These are phyloP conservation scores for Adansonia grandidieri DNA, from an alignment of 441 rosid genomes.

Conservation along the genomic window DNA sequence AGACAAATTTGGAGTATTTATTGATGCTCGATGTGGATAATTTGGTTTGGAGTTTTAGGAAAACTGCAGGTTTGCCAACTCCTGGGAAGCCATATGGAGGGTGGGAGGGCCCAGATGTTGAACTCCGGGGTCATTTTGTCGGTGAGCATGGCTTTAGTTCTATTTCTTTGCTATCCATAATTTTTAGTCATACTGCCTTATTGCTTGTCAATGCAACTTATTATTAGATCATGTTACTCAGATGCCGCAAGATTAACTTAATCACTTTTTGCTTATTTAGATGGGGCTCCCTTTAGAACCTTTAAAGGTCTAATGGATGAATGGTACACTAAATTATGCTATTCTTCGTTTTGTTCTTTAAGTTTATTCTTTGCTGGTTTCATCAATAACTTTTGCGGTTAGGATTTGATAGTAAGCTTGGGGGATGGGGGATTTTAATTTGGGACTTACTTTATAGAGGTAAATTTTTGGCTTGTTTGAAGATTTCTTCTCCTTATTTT, in stretches of 20 bases:
- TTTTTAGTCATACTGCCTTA: neutral
- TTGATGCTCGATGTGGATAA: slow-evolving; percentile 78
- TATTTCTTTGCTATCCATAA: slow-evolving; percentile 6
- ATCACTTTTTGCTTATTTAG: neutral
- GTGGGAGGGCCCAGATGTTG: slow-evolving; percentile 71
- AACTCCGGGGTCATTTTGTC: slow-evolving; percentile 94
- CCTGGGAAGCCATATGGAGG: slow-evolving; percentile 74
- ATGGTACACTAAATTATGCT: neutral
- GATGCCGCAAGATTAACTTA: neutral
- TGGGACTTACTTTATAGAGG: neutral
- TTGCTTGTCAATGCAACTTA: slow-evolving; percentile 10
- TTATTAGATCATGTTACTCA: slow-evolving; percentile 3
- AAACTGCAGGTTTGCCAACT: slow-evolving; percentile 69
- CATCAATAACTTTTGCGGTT: neutral
- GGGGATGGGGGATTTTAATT: neutral
- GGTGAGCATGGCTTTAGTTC: slow-evolving; percentile 48
- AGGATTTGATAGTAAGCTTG: neutral
- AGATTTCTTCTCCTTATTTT: neutral
- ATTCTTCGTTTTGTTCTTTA: neutral
- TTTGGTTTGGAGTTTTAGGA: slow-evolving; percentile 82
- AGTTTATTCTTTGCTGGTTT: neutral
- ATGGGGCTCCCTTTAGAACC: neutral
- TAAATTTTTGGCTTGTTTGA: neutral
- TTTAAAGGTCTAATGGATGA: neutral
- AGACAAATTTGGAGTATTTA: slow-evolving; percentile 83